Percentiles rank a stretch among this genome's conserved stretches.
These are phyloP conservation scores for Globisporangium perplexum DNA, from an alignment of 352 stramenopile species.

Conservation along the genomic window DNA sequence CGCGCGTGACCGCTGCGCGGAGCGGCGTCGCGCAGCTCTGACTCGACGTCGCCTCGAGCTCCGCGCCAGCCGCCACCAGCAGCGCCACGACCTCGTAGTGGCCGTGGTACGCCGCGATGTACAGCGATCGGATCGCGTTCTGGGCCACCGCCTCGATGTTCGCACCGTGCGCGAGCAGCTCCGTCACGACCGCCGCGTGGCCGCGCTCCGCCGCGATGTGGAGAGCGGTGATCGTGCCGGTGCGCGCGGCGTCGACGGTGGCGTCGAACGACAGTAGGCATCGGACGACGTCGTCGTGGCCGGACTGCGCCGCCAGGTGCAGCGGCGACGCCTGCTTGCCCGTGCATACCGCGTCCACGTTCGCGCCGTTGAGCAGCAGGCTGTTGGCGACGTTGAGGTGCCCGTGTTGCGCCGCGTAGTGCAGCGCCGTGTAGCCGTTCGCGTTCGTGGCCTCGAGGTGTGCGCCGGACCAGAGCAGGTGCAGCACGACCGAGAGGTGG, in stretches of 20 bases:
- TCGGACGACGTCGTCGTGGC: slow-evolving; percentile 43
- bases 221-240: slow-evolving; percentile 35
- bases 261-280: slow-evolving; percentile 46
- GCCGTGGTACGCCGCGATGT: slow-evolving; percentile 46
- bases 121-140: slow-evolving; percentile 35
- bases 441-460: slow-evolving; percentile 34
- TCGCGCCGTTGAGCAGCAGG: slow-evolving; percentile 41
- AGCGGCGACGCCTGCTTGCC: slow-evolving; percentile 25
- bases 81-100: slow-evolving; percentile 36
- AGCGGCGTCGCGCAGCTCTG: slow-evolving; percentile 41
- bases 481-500: slow-evolving; percentile 38
- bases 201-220: slow-evolving; percentile 52
- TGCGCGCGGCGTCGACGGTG: slow-evolving; percentile 37
- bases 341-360: slow-evolving; percentile 37
- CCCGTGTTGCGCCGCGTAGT: slow-evolving; percentile 46
- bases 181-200: slow-evolving; percentile 27
- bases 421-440: slow-evolving; percentile 42
- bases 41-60: slow-evolving; percentile 33
- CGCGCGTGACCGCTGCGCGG: slow-evolving; percentile 37
- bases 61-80: slow-evolving; percentile 31
- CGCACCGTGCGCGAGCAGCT: slow-evolving; percentile 37
- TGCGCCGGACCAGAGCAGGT: slow-evolving; percentile 39
- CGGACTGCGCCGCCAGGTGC: slow-evolving; percentile 44
- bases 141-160: slow-evolving; percentile 35
- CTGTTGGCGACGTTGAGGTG: slow-evolving; percentile 53